These are phyloP conservation scores for Colletotrichum sojae DNA, from an alignment of 2,329 filamentous ascomycete genomes.

Conservation along the genomic window DNA sequence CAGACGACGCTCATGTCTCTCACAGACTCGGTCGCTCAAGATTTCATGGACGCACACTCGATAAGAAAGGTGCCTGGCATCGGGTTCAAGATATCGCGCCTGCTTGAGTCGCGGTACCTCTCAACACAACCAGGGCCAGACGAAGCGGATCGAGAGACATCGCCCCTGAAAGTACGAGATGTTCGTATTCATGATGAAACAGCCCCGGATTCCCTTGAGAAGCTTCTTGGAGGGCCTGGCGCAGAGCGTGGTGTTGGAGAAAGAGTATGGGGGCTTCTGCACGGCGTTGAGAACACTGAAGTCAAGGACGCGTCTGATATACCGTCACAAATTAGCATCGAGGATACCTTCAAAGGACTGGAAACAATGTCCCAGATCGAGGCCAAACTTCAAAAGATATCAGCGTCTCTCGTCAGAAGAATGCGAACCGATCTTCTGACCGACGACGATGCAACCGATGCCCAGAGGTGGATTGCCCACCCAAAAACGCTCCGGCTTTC, in stretches of 20 bases:
- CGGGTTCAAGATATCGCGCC: conserved; percentile 79
- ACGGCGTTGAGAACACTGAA: conserved; percentile 83
- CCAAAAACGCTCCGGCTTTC: conserved; percentile 87
- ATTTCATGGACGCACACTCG: conserved; percentile 82
- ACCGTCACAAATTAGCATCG: conserved; percentile 92
- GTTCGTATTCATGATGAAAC: conserved; percentile 75
- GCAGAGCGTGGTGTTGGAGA: conserved; percentile 79
- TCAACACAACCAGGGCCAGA: conserved; percentile 22
- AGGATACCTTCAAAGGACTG: conserved; percentile 88
- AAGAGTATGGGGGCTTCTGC: conserved; percentile 82
- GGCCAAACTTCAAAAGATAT: conserved; percentile 78
- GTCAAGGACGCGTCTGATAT: conserved; percentile 80
- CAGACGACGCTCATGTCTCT: conserved; percentile 88
- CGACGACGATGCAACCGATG: conserved; percentile 55
- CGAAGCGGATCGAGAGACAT: conserved; percentile 29
- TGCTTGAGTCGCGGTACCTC: conserved; percentile 55
- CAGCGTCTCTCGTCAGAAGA: conserved; percentile 79
- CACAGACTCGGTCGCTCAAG: conserved; percentile 66
- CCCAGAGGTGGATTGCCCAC: conserved; percentile 78
- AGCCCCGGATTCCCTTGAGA: conserved; percentile 75
- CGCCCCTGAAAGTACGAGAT: conserved; percentile 73
- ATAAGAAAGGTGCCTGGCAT: conserved; percentile 89
- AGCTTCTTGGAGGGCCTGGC: conserved; percentile 78
- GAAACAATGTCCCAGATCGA: conserved; percentile 74
- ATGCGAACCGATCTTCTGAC: conserved; percentile 84